Conservation (phyloP, 192 early-diverging fungal species). For the Coemansia sp. region DNA sequence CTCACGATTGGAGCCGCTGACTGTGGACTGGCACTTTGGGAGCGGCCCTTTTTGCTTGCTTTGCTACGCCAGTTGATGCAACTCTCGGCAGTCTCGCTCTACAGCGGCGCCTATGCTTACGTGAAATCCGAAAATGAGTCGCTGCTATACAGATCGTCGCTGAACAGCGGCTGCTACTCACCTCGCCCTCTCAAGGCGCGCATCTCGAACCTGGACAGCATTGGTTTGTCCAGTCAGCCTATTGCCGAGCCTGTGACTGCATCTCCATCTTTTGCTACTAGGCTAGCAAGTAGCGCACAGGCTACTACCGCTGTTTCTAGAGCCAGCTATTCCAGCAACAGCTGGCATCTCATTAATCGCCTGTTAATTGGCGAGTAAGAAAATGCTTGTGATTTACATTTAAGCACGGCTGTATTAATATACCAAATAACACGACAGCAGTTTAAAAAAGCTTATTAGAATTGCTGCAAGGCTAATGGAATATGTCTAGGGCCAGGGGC, state of each 20-base stretch:
- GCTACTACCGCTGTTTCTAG: not conserved
- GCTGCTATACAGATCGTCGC: not conserved
- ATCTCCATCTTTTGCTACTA: not conserved
- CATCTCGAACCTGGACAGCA: constrained; percentile 24
- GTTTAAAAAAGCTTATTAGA: too few relatives aligned
- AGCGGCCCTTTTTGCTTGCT: constrained; percentile 10
- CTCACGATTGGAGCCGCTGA: constrained; percentile 20
- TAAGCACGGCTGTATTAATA: not conserved
- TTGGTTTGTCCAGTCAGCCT: constrained; percentile 11
- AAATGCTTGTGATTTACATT: not conserved
- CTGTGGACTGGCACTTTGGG: constrained; percentile 5
- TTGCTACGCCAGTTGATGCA: not conserved
- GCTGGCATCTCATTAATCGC: constrained; percentile 16
- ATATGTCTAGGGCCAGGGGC: constrained; percentile 9
- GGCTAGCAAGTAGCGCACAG: not conserved
- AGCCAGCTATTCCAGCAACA: not conserved
- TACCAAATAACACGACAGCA: not conserved
- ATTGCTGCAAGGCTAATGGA: not conserved
- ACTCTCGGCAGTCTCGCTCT: constrained; percentile 16
- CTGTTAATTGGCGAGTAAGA: constrained; percentile 21
- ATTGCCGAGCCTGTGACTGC: not conserved
- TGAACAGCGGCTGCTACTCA: not conserved
- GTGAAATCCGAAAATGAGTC: constrained; percentile 12
- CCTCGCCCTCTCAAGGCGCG: not conserved
- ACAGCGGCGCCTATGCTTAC: constrained; percentile 26